Evolutionary conservation across 352 stramenopile genomes (phyloP).

Genomic region (Globisporangium viniferum): DNA sequence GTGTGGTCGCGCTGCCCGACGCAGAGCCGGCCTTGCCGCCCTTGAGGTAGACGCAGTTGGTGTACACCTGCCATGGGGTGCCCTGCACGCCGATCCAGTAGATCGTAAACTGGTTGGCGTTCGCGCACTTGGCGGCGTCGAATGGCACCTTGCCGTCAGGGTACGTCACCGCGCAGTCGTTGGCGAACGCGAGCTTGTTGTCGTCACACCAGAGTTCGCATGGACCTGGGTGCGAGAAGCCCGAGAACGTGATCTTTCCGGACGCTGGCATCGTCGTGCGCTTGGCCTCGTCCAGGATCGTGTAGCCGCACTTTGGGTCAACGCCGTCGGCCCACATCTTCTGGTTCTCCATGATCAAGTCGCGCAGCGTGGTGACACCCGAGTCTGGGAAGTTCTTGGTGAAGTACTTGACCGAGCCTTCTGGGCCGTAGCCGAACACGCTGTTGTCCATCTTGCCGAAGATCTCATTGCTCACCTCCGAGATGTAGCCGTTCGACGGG

Average conservation of each 20-base stretch:
- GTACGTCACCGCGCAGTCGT: conserved; percentile 50
- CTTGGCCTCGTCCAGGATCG: conserved; percentile 31
- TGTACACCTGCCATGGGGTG: conserved; percentile 53
- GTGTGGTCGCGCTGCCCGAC: conserved; percentile 16
- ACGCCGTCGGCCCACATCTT: conserved; percentile 17
- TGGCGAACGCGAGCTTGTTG: conserved; percentile 43
- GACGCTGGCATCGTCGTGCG: conserved; percentile 29
- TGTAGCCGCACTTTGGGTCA: conserved; percentile 24
- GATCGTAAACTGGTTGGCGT: conserved; percentile 41
- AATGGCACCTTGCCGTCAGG: conserved; percentile 35
- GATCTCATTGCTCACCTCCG: conserved; percentile 21
- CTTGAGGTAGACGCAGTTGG: conserved; percentile 49
- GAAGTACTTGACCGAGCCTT: conserved; percentile 27
- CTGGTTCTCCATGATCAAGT: conserved; percentile 10
- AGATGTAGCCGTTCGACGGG: conserved; percentile 27
- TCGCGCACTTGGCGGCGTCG: conserved; percentile 38
- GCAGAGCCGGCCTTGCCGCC: conserved; percentile 11
- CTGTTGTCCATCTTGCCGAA: conserved; percentile 20
- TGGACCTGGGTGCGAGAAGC: conserved; percentile 52
- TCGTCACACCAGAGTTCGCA: conserved; percentile 67
- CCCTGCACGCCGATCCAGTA: conserved; percentile 52
- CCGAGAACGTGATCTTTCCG: conserved; percentile 38
- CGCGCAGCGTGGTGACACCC: conserved; percentile 14
- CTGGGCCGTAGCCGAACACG: conserved; percentile 26
- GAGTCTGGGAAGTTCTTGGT: conserved; percentile 27